Evolutionary conservation across 2,329 filamentous ascomycete genomes (phyloP), one percentile per base, ranked within the genome.

Genomic region (Nemania bipapillata): DNA sequence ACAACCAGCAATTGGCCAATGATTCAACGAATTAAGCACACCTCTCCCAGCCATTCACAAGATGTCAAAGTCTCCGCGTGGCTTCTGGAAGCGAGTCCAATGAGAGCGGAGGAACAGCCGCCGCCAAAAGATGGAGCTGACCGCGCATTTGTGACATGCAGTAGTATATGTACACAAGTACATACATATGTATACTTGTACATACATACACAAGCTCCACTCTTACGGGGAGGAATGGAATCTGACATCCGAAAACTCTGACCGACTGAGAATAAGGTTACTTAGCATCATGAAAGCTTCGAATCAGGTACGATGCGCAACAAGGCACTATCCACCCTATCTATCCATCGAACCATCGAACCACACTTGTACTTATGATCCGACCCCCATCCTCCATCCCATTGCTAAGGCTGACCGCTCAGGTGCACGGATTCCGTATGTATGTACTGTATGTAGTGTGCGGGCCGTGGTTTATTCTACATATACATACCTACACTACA

Each of bases 31-130:
- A 26, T 28, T 26, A 15, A 22, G 22, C n/a, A 7, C 47, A 24
- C 22, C 22, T 26, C n/a, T 50, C 26, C 50, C 26, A 53, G 50
- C 37, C 50, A 63, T 54, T 40, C 37, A 35, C 50, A 9, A 28
- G 47, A 26, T 35, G 17, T 24, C 26, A 35, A 50, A 50, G 24
- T 37, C 63, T 35, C 49, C 54, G 42, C 67, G 63, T 72, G 69
- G 73, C 66, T 67, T 53, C 52, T 52, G 53, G 45, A 67, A 62
- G 57, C 64, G 63, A 72, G 65, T 42, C 77, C 75, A 77, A 77
- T 78, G 60, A 72, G 63, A 52, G 40, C 30, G 11, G 22, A 58
- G 35, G 40, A 65, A 42, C 68, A 70, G 57, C 70, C 70, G 70
- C 70, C 52, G 24, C 12, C 56, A 59, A 63, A 45, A 42, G 32